Conservation (phyloP, 169 alveolate genomes). For the Sarcocystis neurona region DNA sequence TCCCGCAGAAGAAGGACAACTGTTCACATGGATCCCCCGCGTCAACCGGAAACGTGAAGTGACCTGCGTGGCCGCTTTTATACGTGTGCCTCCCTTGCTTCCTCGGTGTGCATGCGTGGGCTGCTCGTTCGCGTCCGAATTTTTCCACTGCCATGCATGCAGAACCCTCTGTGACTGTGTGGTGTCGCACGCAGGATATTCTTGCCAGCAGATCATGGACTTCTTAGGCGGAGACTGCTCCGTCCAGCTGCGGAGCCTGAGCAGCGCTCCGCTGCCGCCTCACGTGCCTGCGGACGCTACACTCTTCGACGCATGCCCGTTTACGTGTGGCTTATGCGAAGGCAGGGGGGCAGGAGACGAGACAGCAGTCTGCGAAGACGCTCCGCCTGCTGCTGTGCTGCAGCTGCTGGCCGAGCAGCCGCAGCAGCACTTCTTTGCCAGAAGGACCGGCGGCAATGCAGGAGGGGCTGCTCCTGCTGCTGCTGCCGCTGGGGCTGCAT, state of each 20-base stretch:
- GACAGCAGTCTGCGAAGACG: too few species aligned
- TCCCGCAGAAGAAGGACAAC: too few species aligned
- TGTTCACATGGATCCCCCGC: too few species aligned
- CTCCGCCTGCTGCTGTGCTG: too few species aligned
- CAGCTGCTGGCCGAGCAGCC: too few species aligned
- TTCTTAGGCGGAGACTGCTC: slow-evolving; percentile 58
- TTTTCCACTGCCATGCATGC: not conserved
- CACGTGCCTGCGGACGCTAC: slow-evolving; percentile 59
- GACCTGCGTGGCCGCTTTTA: too few species aligned
- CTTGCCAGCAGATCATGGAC: slow-evolving; percentile 60
- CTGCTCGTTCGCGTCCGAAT: not conserved
- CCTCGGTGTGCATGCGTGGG: not conserved
- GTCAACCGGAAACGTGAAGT: too few species aligned
- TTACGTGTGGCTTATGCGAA: slow-evolving; percentile 65
- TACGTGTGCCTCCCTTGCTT: not conserved
- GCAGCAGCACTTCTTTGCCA: slow-evolving; percentile 69
- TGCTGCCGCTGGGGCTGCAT: slow-evolving; percentile 64
- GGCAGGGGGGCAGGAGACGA: too few species aligned
- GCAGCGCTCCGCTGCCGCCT: slow-evolving; percentile 62
- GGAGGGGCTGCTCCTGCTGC: slow-evolving; percentile 65
- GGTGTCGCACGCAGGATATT: slow-evolving; percentile 39
- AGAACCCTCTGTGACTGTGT: not conserved
- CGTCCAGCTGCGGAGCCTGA: slow-evolving; percentile 30
- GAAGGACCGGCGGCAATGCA: slow-evolving; percentile 69
- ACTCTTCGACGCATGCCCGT: slow-evolving; percentile 62